Conservation (phyloP, 2,329 filamentous ascomycete species). For the Penicillium crustosum region DNA sequence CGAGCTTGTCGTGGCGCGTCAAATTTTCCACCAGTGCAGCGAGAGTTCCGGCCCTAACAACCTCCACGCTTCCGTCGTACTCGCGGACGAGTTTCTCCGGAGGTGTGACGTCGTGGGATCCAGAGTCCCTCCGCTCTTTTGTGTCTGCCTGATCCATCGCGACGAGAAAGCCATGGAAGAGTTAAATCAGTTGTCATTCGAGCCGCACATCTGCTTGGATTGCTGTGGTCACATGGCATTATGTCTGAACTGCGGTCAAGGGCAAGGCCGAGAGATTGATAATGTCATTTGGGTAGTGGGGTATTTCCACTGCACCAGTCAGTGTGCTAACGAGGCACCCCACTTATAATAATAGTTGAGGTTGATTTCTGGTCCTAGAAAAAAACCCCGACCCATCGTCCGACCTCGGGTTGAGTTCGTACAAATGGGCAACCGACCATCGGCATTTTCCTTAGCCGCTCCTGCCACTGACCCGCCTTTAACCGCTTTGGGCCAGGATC, state of each 20-base stretch:
- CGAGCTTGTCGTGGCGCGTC: slow-evolving; percentile 86
- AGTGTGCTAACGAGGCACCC: not conserved
- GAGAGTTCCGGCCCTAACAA: slow-evolving; percentile 61
- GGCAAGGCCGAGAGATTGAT: not conserved
- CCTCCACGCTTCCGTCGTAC: slow-evolving; percentile 1
- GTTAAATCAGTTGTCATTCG: not conserved
- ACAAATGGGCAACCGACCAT: not conserved
- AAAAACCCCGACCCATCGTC: not conserved
- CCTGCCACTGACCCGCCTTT: not conserved
- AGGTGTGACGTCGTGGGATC: slow-evolving; percentile 9
- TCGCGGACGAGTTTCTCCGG: slow-evolving; percentile 15
- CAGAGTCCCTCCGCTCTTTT: slow-evolving; percentile 1
- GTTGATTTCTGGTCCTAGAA: not conserved
- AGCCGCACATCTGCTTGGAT: not conserved
- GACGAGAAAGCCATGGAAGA: not conserved
- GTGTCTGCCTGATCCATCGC: not conserved
- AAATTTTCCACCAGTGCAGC: slow-evolving; percentile 88
- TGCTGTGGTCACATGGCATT: not conserved
- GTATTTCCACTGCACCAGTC: not conserved
- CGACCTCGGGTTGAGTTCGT: not conserved
- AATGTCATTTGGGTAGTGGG: not conserved
- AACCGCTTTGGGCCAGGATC: not conserved
- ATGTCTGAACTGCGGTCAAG: not conserved
- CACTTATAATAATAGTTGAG: not conserved
- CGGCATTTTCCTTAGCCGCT: slow-evolving; percentile 3